Base-by-base conservation (phyloP, 2,329 filamentous ascomycete genomes). In the Phaeosphaeriaceae sp. region DNA sequence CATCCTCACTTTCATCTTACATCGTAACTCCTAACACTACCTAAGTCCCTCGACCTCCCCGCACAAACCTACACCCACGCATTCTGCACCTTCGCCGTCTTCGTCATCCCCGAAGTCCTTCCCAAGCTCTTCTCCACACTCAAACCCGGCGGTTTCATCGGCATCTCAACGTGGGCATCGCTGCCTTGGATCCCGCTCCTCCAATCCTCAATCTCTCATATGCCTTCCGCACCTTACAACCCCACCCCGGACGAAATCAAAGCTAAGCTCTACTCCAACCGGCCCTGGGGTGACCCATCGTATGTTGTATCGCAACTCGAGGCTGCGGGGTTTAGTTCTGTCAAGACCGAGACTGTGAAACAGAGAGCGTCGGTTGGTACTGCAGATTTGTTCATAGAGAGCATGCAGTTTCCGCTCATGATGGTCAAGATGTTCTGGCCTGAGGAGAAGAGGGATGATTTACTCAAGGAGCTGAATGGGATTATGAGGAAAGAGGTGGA, bases 1-100 rank as follows among this genome's bases (percentile, higher is more conserved):
- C 24, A 11, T 42, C 23, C 28, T 54, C 19, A 5, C 21, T 51
- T 51, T 30, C 11, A 30, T 30, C 17, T 24, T 7, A n/a, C n/a
- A n/a, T n/a, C n/a, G n/a, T n/a, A n/a, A n/a, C n/a, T n/a, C n/a
- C n/a, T n/a, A n/a, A n/a, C n/a, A n/a, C n/a, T n/a, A n/a, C n/a
- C n/a, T n/a, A n/a, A 28, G 26, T 28, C 26, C 15, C 35, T 40
- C 35, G 35, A 17, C 35, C 35, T 40, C 35, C 35, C 35, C 15
- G 6, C 35, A 2, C 13, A 54, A 1, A 52, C 58, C 11, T 72
- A 60, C 54, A 69, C 66, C 6, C 70, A 70, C 53, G 15, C 70
- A n/a, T 69, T 72, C 55, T 46, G 67, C 35, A 65, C 64, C 21
- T 71, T 72, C 15, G 67, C 56, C 9, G 61, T 74, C 43, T 72